A percentile compares a stretch with the other conserved stretches of the same genome.
Evolutionary conservation across 192 early-diverging fungal genomes (phyloP).

Genomic region (Coemansia sp.): DNA sequence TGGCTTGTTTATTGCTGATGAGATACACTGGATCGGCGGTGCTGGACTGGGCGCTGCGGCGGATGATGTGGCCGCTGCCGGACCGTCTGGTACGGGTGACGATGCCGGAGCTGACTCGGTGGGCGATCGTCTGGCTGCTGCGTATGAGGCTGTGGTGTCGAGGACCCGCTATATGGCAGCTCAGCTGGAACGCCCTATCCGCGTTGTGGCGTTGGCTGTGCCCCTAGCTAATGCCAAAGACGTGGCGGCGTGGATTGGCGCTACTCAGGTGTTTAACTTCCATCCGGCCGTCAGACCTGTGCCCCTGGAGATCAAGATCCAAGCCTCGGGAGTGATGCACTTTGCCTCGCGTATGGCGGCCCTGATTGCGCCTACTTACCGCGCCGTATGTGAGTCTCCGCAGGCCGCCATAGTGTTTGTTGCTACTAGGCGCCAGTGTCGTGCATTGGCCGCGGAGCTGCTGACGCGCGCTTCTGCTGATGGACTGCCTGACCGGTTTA

Average conservation of each 20-base stretch:
- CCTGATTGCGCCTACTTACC: slow-evolving; percentile 73
- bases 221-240: slow-evolving; percentile 97
- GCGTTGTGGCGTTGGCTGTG: slow-evolving; percentile 89
- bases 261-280: slow-evolving; percentile 89
- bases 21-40: slow-evolving; percentile 91
- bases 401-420: slow-evolving; percentile 91
- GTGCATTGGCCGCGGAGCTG: slow-evolving; percentile 83
- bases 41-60: slow-evolving; percentile 63
- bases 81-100: slow-evolving; percentile 81
- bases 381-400: slow-evolving; percentile 14
- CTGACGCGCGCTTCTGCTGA: slow-evolving; percentile 79
- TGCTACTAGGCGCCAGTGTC: slow-evolving; percentile 83
- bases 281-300: slow-evolving; percentile 89
- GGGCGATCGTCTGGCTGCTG: slow-evolving; percentile 65
- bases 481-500: slow-evolving; percentile 70
- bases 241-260: slow-evolving; percentile 96
- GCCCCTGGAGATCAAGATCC: slow-evolving; percentile 94
- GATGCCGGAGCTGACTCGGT: slow-evolving; percentile 89
- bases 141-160: slow-evolving; percentile 90
- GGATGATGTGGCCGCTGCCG: slow-evolving; percentile 78
- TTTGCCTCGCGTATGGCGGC: slow-evolving; percentile 96
- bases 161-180: slow-evolving; percentile 90
- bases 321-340: slow-evolving; percentile 87
- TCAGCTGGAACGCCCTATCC: slow-evolving; percentile 75
- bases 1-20: slow-evolving; percentile 88